These are phyloP conservation scores for Fomitopsis betulina DNA, from an alignment of 1,284 basidiomycete genomes.

Conservation along the genomic window DNA sequence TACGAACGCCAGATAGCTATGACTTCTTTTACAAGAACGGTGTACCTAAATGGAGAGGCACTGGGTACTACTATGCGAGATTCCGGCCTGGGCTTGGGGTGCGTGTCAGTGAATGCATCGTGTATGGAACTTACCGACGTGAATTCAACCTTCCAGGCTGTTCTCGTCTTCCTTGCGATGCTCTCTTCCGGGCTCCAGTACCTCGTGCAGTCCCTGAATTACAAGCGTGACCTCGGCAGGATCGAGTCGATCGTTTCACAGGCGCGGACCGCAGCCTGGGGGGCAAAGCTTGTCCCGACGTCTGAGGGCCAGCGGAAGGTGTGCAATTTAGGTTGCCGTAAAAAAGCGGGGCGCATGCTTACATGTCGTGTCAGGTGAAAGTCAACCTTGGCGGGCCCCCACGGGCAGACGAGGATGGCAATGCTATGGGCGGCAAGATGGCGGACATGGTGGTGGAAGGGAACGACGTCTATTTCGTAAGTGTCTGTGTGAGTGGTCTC, in stretches of 20 bases:
- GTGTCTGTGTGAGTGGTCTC: slow-evolving; percentile 25
- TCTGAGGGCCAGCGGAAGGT: slow-evolving; percentile 64
- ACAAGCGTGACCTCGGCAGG: slow-evolving; percentile 64
- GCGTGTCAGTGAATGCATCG: slow-evolving; percentile 20
- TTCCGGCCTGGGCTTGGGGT: slow-evolving; percentile 87
- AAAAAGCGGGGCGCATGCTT: neutral
- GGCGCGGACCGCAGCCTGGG: slow-evolving; percentile 74
- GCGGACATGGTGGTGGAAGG: slow-evolving; percentile 80
- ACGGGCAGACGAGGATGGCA: slow-evolving; percentile 52
- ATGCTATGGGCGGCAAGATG: slow-evolving; percentile 41
- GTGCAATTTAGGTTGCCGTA: slow-evolving; percentile 10
- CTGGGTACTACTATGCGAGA: slow-evolving; percentile 88
- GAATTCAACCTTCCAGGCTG: slow-evolving; percentile 44
- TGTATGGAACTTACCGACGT: slow-evolving; percentile 9
- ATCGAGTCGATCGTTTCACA: slow-evolving; percentile 63
- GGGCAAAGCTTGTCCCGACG: slow-evolving; percentile 56
- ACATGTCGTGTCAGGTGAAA: slow-evolving; percentile 46
- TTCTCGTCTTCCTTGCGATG: slow-evolving; percentile 69
- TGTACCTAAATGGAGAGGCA: slow-evolving; percentile 85
- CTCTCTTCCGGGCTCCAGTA: slow-evolving; percentile 79
- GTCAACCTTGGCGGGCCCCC: slow-evolving; percentile 58
- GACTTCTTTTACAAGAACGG: slow-evolving; percentile 92
- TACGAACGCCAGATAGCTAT: slow-evolving; percentile 43
- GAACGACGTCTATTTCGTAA: slow-evolving; percentile 64
- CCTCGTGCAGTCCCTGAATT: slow-evolving; percentile 72